Evolutionary conservation across 768 basidiomycete species (phyloP).

Genomic region (Russula vinacea): DNA sequence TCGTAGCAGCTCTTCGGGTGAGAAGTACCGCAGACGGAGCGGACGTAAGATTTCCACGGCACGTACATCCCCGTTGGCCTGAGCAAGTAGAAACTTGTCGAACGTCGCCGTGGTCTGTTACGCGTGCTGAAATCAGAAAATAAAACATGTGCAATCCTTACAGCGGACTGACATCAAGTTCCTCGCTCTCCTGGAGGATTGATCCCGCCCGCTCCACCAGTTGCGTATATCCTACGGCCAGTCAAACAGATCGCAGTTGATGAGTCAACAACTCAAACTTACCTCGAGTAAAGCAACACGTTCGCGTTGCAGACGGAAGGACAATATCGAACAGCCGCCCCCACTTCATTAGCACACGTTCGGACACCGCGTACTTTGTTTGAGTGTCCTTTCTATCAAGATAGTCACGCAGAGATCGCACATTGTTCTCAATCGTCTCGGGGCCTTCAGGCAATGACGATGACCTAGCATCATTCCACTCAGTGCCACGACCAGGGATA

Average conservation of each 20-base stretch:
- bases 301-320: conserved; percentile 53
- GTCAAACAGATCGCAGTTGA: not conserved
- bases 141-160: not conserved
- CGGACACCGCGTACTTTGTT: conserved; percentile 45
- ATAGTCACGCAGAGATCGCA: conserved; percentile 39
- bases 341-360: conserved; percentile 68
- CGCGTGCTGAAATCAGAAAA: conserved; percentile 4
- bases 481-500: conserved; percentile 49
- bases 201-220: conserved; percentile 78
- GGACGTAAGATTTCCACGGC: conserved; percentile 56
- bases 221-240: conserved; percentile 61
- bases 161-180: conserved; percentile 52
- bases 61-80: conserved; percentile 39
- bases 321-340: conserved; percentile 80
- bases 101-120: conserved; percentile 60
- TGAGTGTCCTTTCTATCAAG: conserved; percentile 38
- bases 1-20: conserved; percentile 66
- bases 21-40: conserved; percentile 70
- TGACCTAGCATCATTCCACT: conserved; percentile 44
- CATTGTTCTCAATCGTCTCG: conserved; percentile 15
- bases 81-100: conserved; percentile 50
- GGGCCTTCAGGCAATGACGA: conserved; percentile 13
- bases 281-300: conserved; percentile 85
- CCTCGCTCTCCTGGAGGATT: conserved; percentile 67
- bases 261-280: conserved; percentile 4